These are phyloP conservation scores for Wolfiporia cocos DNA, from an alignment of 1,284 basidiomycete genomes.

Conservation along the genomic window DNA sequence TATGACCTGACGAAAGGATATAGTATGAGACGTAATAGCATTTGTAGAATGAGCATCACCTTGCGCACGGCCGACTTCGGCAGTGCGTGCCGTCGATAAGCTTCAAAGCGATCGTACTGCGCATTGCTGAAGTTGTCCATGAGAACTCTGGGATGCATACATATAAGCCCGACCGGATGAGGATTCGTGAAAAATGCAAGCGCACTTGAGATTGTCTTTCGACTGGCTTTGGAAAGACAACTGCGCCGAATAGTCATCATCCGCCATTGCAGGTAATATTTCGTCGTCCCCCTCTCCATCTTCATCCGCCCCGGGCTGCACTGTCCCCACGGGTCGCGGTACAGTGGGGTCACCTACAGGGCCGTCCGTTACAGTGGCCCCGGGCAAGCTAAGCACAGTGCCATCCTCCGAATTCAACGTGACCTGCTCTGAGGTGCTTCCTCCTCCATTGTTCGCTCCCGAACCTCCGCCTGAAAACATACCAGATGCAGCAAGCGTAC, in stretches of 20 bases:
- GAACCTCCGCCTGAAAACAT: background rate
- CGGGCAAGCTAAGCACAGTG: slow-evolving; percentile 20
- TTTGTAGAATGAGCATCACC: slow-evolving; percentile 30
- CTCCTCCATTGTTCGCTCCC: background rate
- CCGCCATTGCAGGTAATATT: slow-evolving; percentile 73
- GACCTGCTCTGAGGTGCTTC: slow-evolving; percentile 4
- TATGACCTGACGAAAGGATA: slow-evolving; percentile 51
- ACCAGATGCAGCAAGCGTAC: slow-evolving; percentile 1
- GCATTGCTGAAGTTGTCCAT: slow-evolving; percentile 82
- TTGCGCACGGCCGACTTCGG: slow-evolving; percentile 81
- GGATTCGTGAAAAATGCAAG: slow-evolving; percentile 4
- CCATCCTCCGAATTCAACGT: slow-evolving; percentile 12
- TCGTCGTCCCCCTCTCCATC: slow-evolving; percentile 63
- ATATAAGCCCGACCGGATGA: background rate
- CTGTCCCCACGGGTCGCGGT: slow-evolving; percentile 17
- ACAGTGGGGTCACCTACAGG: slow-evolving; percentile 11
- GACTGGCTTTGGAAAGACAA: slow-evolving; percentile 76
- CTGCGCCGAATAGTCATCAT: slow-evolving; percentile 79
- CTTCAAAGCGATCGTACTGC: slow-evolving; percentile 87
- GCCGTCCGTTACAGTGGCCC: slow-evolving; percentile 10
- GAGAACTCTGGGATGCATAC: slow-evolving; percentile 59
- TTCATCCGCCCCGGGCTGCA: slow-evolving; percentile 30
- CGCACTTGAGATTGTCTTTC: slow-evolving; percentile 77
- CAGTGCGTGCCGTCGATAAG: slow-evolving; percentile 77
- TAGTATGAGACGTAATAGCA: background rate